phyloP scores from a whole-genome alignment of 1,139 yeast species.

The Candida sanyaensis region DNA sequence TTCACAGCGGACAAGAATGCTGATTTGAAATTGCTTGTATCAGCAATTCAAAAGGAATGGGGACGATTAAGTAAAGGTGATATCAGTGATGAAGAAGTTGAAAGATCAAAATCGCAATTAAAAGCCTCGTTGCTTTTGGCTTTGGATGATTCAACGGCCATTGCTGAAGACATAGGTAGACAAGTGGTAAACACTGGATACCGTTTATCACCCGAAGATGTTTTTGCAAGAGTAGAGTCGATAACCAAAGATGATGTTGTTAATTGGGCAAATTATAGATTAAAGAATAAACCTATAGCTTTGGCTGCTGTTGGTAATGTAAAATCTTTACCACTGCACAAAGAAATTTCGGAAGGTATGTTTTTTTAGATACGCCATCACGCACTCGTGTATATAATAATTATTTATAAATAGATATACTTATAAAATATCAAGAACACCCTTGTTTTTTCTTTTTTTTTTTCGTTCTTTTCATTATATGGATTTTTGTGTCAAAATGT shows the following conservation, averaged over 20 bases:
- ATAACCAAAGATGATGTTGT: slow-evolving; percentile 80
- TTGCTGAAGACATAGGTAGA: slow-evolving; percentile 97
- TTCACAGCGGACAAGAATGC: slow-evolving; percentile 78
- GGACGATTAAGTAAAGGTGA: slow-evolving; percentile 73
- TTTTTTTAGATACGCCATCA: slow-evolving; percentile 16
- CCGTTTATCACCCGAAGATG: slow-evolving; percentile 89
- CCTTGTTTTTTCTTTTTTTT: not conserved
- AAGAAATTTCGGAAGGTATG: slow-evolving; percentile 48
- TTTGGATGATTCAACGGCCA: slow-evolving; percentile 92
- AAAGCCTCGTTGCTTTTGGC: slow-evolving; percentile 89
- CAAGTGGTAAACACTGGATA: slow-evolving; percentile 94
- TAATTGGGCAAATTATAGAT: slow-evolving; percentile 84
- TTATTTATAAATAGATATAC: not conserved
- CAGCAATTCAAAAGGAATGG: slow-evolving; percentile 87
- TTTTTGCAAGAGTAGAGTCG: slow-evolving; percentile 78
- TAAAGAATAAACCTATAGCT: slow-evolving; percentile 80
- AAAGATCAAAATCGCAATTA: slow-evolving; percentile 89
- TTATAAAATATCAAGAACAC: not conserved
- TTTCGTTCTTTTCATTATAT: not conserved
- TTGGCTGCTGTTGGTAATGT: slow-evolving; percentile 89
- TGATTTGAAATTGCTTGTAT: slow-evolving; percentile 64
- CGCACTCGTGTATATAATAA: not conserved
- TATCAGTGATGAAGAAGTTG: slow-evolving; percentile 84
- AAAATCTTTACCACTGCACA: slow-evolving; percentile 59
- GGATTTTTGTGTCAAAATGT: slow-evolving; percentile 16